These are phyloP conservation scores for Rhizophlyctis rosea DNA, from an alignment of 192 early-diverging fungal species.

Conservation along the genomic window DNA sequence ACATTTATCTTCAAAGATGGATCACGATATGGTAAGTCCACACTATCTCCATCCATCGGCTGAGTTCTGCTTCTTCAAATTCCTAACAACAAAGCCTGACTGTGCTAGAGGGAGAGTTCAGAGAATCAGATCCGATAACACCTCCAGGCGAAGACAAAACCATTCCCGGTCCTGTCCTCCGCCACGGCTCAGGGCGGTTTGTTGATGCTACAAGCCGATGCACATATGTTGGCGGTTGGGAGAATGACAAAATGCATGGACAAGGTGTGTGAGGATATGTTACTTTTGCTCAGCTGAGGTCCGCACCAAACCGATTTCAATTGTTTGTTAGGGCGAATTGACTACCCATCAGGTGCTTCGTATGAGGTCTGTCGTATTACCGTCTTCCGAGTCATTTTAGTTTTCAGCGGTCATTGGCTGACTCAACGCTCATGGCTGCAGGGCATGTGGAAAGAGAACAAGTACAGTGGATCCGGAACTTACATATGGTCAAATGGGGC, in stretches of 20 bases:
- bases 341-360: conserved; percentile 24
- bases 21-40: conserved; percentile 36
- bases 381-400: background rate
- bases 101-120: conserved; percentile 25
- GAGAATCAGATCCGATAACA: conserved; percentile 11
- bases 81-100: background rate
- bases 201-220: conserved; percentile 6
- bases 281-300: background rate
- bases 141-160: background rate
- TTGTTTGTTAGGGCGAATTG: conserved; percentile 9
- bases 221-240: conserved; percentile 22
- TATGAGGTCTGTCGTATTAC: conserved; percentile 27
- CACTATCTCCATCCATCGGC: background rate
- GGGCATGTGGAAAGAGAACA: conserved; percentile 35
- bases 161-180: background rate
- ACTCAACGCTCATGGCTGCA: background rate
- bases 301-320: background rate
- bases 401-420: background rate
- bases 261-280: conserved; percentile 7
- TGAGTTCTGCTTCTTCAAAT: background rate
- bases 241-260: conserved; percentile 22
- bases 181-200: conserved; percentile 18
- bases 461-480: conserved; percentile 33
- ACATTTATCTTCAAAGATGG: conserved; percentile 35
- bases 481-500: conserved; percentile 38